Evolutionary conservation across 2,329 filamentous ascomycete genomes (phyloP).

Genomic region (Plectosphaerella plurivora): DNA sequence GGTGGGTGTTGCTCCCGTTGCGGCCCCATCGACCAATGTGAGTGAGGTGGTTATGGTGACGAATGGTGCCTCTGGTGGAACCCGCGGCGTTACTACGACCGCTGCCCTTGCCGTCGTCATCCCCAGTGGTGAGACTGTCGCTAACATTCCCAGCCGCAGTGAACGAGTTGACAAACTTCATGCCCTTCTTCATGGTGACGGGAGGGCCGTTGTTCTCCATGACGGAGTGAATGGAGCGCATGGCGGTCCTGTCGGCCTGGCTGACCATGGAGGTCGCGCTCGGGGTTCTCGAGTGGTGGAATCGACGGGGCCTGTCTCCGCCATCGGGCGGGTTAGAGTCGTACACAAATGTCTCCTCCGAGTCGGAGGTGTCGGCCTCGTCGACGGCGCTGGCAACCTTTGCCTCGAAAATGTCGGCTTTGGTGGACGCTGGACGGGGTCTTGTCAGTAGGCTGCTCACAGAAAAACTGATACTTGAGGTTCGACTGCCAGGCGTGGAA

Average conservation of each 20-base stretch:
- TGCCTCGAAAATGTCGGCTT: slow-evolving; percentile 96
- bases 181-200: slow-evolving; percentile 76
- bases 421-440: slow-evolving; percentile 68
- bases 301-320: slow-evolving; percentile 62
- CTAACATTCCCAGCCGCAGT: slow-evolving; percentile 53
- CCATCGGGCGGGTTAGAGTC: slow-evolving; percentile 86
- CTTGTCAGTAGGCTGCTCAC: slow-evolving; percentile 41
- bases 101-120: slow-evolving; percentile 63
- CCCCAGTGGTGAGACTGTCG: slow-evolving; percentile 44
- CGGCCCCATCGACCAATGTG: slow-evolving; percentile 70
- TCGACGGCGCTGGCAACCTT: slow-evolving; percentile 95
- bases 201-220: slow-evolving; percentile 50
- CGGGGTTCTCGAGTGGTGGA: slow-evolving; percentile 85
- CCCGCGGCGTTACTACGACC: slow-evolving; percentile 54
- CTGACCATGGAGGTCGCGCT: slow-evolving; percentile 83
- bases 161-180: slow-evolving; percentile 90
- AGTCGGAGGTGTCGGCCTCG: slow-evolving; percentile 93
- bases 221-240: slow-evolving; percentile 63
- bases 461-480: slow-evolving; percentile 27
- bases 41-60: slow-evolving; percentile 72
- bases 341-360: slow-evolving; percentile 97
- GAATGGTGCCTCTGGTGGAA: slow-evolving; percentile 59
- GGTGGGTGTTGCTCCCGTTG: slow-evolving; percentile 59
- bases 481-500: slow-evolving; percentile 15
- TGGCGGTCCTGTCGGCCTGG: slow-evolving; percentile 56